Evolutionary conservation across 179 eudicot genomes (phyloP).

Genomic region (Heliamphora pulchella): DNA sequence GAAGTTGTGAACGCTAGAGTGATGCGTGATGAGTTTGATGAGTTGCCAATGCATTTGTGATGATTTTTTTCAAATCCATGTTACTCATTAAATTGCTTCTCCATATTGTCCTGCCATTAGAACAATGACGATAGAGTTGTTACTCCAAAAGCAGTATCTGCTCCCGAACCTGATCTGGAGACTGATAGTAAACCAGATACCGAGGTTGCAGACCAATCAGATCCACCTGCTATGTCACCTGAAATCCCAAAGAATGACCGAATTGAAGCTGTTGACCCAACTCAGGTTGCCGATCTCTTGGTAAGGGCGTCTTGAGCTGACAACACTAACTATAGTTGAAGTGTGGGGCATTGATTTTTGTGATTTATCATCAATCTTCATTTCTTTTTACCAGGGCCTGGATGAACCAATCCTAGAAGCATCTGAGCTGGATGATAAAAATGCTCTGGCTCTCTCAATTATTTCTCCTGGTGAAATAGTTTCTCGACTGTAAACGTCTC

Average conservation of each 20-base stretch:
- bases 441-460: conserved; percentile 43
- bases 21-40: neutral
- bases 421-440: conserved; percentile 41
- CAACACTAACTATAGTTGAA: neutral
- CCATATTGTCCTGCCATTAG: neutral
- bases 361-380: neutral
- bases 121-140: conserved; percentile 2
- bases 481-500: neutral
- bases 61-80: too few species aligned
- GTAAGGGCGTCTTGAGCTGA: conserved; percentile 17
- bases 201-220: neutral
- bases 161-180: conserved; percentile 8
- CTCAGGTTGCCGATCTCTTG: conserved; percentile 23
- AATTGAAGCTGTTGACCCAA: conserved; percentile 7
- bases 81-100: neutral
- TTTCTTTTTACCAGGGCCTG: conserved; percentile 34
- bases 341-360: neutral
- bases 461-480: conserved; percentile 41
- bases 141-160: conserved; percentile 14
- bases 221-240: neutral
- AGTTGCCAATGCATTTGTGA: too few species aligned
- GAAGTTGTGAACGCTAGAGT: too few species aligned
- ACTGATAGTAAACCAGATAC: conserved; percentile 10
- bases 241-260: neutral
- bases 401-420: conserved; percentile 38